Evolutionary conservation across 345 rosid genomes (phyloP), one percentile per base, ranked within the genome.

Genomic region (Linum tenue): DNA sequence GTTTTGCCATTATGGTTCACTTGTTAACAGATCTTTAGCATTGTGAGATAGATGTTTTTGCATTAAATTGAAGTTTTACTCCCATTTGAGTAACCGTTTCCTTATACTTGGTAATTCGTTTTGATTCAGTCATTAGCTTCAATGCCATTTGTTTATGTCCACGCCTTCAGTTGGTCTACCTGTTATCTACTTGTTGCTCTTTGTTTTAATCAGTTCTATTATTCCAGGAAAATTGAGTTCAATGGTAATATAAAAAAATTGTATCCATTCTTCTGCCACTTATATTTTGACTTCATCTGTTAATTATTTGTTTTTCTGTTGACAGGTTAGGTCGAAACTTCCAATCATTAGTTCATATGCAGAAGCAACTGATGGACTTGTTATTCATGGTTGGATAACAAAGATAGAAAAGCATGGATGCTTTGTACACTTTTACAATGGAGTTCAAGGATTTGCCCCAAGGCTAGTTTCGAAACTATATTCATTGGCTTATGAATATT

Each of bases 321-420:
- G 73, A 67, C 86, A 94, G 99, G 92, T 94, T 59, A 90, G 90
- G 72, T 94, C 99, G 9, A 88, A 86, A 73, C 99, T 80, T 72
- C 75, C 82, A 58, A 86, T 94, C 75, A 70, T 94, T 73, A 82
- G 90, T 72, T 88, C 95, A 53, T 94, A 88, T 69, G 75, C 87
- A 69, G 97, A 94, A 78, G 99, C 90, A 70, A 77, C 81, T 44
- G 86, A 83, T 63, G 97, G 97, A 41, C 70, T 90, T 36, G 73
- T 85, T 72, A 84, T 90, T 5, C 99, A 90, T 82, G 99, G 99
- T 65, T 94, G 99, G 99, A 88, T 94, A 74, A 82, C 92, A 51
- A 94, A 88, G 82, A 90, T 85, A 71, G 99, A 90, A 78, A 84
- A 88, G 60, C 89, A 86, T 75, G 99, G 99, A 61, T 94, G 97